A percentile compares a stretch with the other conserved stretches of the same genome.
phyloP scores from a whole-genome alignment of 208 protist species.

The Phytomonas francai region DNA sequence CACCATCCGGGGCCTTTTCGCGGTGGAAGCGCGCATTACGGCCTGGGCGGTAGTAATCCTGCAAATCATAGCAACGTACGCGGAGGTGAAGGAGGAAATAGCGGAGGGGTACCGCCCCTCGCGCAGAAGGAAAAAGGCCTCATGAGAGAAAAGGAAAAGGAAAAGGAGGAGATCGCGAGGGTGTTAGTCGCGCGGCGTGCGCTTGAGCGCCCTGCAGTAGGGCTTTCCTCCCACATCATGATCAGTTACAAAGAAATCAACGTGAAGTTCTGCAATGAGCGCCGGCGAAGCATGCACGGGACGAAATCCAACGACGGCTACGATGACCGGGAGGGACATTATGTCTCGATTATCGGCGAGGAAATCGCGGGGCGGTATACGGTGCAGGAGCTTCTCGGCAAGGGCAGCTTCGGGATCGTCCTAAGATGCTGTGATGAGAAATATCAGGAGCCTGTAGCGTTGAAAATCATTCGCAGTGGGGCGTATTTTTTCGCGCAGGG shows the following conservation, averaged over 20 bases:
- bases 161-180: no score
- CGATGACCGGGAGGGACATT: conserved; percentile 80
- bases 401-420: conserved; percentile 86
- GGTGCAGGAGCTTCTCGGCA: conserved; percentile 75
- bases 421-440: conserved; percentile 71
- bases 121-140: no score
- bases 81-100: no score
- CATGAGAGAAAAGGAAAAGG: no score
- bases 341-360: conserved; percentile 62
- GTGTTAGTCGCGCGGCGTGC: not conserved
- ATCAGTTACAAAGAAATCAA: conserved; percentile 73
- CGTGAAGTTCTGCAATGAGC: conserved; percentile 47
- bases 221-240: conserved; percentile 35
- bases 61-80: no score
- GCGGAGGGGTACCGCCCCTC: no score
- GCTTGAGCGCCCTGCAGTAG: conserved; percentile 31
- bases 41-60: no score
- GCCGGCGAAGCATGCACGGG: conserved; percentile 21
- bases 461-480: conserved; percentile 85
- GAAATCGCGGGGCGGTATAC: conserved; percentile 71
- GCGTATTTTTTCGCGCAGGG: conserved; percentile 70
- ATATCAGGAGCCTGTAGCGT: conserved; percentile 62
- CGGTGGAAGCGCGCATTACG: no score
- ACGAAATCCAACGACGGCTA: conserved; percentile 29
- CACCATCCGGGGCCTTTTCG: no score